Evolutionary conservation across 768 basidiomycete genomes (phyloP).

Genomic region (Scleroderma citrinum): DNA sequence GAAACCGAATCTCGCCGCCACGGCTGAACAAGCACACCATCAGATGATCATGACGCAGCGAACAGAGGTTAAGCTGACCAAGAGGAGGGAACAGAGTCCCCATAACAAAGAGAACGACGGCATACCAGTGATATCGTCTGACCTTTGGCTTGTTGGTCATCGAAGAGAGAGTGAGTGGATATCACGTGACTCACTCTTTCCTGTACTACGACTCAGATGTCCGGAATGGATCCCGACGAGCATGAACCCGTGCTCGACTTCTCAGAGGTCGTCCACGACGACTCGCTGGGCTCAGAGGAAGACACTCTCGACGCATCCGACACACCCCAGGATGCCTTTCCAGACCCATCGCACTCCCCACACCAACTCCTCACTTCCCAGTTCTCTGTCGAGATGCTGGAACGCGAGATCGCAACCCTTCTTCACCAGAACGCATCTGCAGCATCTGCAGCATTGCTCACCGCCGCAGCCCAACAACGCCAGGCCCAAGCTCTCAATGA

Average conservation of each 20-base stretch:
- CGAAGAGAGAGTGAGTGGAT: constrained; percentile 25
- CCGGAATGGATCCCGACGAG: constrained; percentile 47
- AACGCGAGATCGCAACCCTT: constrained; percentile 70
- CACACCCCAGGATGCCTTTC: constrained; percentile 25
- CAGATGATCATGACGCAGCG: neutral
- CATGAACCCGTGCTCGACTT: constrained; percentile 60
- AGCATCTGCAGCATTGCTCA: constrained; percentile 57
- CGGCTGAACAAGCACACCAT: constrained; percentile 46
- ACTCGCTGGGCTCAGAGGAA: constrained; percentile 55
- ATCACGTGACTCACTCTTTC: neutral
- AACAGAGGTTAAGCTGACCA: constrained; percentile 41
- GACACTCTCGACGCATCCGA: constrained; percentile 27
- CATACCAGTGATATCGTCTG: constrained; percentile 73
- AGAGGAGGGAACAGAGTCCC: constrained; percentile 91
- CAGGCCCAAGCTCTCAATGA: constrained; percentile 40
- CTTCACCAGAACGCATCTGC: constrained; percentile 72
- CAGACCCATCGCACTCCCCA: constrained; percentile 12
- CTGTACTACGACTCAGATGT: constrained; percentile 5
- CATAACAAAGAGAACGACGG: constrained; percentile 74
- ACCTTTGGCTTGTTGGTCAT: constrained; percentile 44
- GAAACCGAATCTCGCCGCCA: constrained; percentile 89
- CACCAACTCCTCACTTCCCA: constrained; percentile 33
- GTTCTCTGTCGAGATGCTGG: constrained; percentile 67
- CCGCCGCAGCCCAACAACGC: constrained; percentile 63
- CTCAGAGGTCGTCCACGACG: constrained; percentile 82